These are phyloP conservation scores for Cordyceps militaris DNA, from an alignment of 2,329 filamentous ascomycete genomes.

Conservation along the genomic window DNA sequence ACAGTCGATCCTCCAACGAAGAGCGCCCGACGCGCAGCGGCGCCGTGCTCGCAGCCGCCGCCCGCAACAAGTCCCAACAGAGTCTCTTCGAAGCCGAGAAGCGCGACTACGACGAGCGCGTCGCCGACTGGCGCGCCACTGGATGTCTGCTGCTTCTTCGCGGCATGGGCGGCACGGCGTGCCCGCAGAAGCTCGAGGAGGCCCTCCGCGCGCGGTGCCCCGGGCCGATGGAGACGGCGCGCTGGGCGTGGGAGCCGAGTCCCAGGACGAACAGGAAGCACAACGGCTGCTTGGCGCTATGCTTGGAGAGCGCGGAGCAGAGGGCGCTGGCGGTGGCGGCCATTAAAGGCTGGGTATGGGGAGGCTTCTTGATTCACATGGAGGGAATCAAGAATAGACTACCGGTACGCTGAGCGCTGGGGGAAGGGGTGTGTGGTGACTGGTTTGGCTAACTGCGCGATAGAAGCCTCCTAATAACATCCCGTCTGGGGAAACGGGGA, in stretches of 20 bases:
- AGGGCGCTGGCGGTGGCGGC: background rate
- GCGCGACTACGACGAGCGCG: background rate
- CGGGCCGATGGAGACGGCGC: background rate
- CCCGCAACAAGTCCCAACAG: no score
- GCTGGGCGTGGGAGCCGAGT: background rate
- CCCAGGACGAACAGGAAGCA: background rate
- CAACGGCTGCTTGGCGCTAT: background rate
- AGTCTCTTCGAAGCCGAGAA: background rate
- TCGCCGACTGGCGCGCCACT: background rate
- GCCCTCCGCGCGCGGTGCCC: background rate
- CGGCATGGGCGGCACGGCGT: background rate
- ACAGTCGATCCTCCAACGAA: no score
- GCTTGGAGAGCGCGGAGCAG: background rate
- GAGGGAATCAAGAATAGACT: no score
- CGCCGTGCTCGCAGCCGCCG: background rate
- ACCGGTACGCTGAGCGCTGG: no score
- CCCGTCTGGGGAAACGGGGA: no score
- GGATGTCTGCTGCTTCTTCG: background rate
- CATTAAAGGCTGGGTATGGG: no score
- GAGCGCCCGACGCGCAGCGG: background rate
- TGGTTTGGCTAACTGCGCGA: no score
- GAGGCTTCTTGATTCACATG: no score
- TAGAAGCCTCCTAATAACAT: no score
- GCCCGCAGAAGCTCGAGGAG: background rate
- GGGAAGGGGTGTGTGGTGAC: no score